Evolutionary conservation across 768 basidiomycete genomes (phyloP).

Genomic region (Tylopilus vinaceipallidus): DNA sequence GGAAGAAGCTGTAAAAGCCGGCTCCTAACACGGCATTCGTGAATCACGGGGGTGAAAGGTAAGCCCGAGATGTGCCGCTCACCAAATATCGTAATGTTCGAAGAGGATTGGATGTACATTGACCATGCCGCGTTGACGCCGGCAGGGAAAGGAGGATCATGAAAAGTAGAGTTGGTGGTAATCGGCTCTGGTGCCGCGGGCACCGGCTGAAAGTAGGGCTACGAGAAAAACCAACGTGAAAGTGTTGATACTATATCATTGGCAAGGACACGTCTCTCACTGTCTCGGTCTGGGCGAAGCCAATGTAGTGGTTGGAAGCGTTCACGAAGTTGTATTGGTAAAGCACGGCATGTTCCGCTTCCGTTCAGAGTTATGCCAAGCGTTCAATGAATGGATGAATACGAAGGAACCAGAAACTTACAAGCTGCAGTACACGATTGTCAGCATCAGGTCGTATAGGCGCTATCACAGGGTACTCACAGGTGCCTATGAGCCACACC

Average conservation of each 20-base stretch:
- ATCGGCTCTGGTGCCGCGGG: conserved; percentile 45
- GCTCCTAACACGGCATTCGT: conserved; percentile 34
- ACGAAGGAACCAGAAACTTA: conserved; percentile 2
- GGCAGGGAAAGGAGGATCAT: conserved; percentile 37
- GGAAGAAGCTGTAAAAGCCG: conserved; percentile 50
- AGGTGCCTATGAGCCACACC: conserved; percentile 77
- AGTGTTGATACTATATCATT: no score
- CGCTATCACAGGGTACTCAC: no score
- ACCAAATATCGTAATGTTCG: conserved; percentile 44
- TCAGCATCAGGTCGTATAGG: no score
- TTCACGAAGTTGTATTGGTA: conserved; percentile 48
- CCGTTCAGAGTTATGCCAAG: background rate
- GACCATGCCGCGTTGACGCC: conserved; percentile 6
- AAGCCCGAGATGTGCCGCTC: conserved; percentile 19
- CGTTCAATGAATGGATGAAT: no score
- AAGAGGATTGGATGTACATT: conserved; percentile 32
- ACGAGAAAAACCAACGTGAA: conserved; percentile 25
- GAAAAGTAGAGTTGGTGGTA: conserved; percentile 29
- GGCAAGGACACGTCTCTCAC: no score
- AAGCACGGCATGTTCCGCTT: conserved; percentile 45
- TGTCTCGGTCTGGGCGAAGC: conserved; percentile 53
- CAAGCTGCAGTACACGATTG: conserved; percentile 14
- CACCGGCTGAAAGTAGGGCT: conserved; percentile 50
- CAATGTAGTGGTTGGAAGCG: conserved; percentile 48
- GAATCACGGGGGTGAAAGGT: conserved; percentile 27